These are phyloP conservation scores for Scheffersomyces segobiensis DNA, from an alignment of 1,139 yeast species.

Conservation along the genomic window DNA sequence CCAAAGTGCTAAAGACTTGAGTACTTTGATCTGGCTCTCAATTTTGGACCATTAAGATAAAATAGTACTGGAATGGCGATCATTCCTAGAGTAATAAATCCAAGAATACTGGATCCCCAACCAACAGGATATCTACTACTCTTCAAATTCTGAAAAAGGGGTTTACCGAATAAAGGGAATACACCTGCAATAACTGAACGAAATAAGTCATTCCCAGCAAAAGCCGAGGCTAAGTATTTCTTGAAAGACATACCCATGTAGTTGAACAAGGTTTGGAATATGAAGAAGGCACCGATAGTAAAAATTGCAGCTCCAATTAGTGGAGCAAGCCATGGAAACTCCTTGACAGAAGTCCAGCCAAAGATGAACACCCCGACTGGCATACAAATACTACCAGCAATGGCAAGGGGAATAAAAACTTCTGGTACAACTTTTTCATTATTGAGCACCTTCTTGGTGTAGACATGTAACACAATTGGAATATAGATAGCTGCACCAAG, in stretches of 20 bases:
- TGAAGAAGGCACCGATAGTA: slow-evolving; percentile 30
- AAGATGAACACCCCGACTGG: slow-evolving; percentile 34
- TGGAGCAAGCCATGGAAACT: slow-evolving; percentile 35
- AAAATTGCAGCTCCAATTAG: slow-evolving; percentile 30
- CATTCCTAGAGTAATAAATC: slow-evolving; percentile 42
- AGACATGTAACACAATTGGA: slow-evolving; percentile 15
- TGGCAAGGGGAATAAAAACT: slow-evolving; percentile 54
- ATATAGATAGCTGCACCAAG: slow-evolving; percentile 24
- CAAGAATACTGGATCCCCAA: slow-evolving; percentile 61
- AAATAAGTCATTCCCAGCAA: slow-evolving; percentile 31
- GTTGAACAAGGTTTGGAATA: slow-evolving; percentile 38
- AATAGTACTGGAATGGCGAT: slow-evolving; percentile 48
- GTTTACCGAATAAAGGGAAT: slow-evolving; percentile 35
- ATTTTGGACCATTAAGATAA: slow-evolving; percentile 49
- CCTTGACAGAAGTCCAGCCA: slow-evolving; percentile 31
- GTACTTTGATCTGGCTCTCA: slow-evolving; percentile 49
- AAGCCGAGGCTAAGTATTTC: slow-evolving; percentile 30
- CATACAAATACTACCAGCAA: slow-evolving; percentile 28
- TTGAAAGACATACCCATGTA: slow-evolving; percentile 67
- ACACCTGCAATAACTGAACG: slow-evolving; percentile 30
- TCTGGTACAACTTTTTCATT: slow-evolving; percentile 56
- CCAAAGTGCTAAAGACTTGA: slow-evolving; percentile 35
- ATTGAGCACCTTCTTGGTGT: slow-evolving; percentile 27
- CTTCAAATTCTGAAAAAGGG: slow-evolving; percentile 45
- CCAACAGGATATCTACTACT: slow-evolving; percentile 47